phyloP scores from a whole-genome alignment of 2,329 filamentous ascomycete genomes.

The Apiospora rasikravindrae region DNA sequence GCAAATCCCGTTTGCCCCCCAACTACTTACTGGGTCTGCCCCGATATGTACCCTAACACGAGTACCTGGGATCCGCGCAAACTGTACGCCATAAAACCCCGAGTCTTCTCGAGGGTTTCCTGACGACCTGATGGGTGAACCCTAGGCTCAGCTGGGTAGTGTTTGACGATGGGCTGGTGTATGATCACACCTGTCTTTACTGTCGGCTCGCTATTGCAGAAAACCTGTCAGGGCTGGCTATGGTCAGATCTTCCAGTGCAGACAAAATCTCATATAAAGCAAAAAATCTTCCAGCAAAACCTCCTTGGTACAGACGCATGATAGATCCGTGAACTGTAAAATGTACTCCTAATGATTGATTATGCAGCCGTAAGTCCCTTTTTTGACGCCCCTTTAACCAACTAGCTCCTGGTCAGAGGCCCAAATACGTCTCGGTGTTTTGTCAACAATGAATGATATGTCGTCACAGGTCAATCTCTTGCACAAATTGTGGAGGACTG shows the following conservation, averaged over 20 bases:
- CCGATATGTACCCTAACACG: not conserved
- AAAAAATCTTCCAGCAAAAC: constrained; percentile 16
- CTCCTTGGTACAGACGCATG: not conserved
- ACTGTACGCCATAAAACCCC: constrained; percentile 10
- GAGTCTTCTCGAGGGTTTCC: not conserved
- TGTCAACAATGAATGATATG: not conserved
- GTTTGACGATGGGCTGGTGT: not conserved
- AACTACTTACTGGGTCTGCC: not conserved
- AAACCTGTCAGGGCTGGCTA: constrained; percentile 10
- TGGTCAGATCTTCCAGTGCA: constrained; percentile 14
- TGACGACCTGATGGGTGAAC: not conserved
- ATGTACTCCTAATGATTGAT: not conserved
- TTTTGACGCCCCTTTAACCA: not conserved
- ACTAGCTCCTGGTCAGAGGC: not conserved
- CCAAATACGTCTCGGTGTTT: not conserved
- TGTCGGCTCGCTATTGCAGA: not conserved
- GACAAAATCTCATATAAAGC: constrained; percentile 15
- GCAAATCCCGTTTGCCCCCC: constrained; percentile 9
- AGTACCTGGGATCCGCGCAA: constrained; percentile 13
- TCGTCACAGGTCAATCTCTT: not conserved
- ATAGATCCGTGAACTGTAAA: not conserved
- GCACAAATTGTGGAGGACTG: not conserved
- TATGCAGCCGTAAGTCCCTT: not conserved
- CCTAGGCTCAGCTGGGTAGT: constrained; percentile 5
- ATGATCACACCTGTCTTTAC: not conserved